These are phyloP conservation scores for Globisporangium alternatum DNA, from an alignment of 352 stramenopile species.

Conservation along the genomic window DNA sequence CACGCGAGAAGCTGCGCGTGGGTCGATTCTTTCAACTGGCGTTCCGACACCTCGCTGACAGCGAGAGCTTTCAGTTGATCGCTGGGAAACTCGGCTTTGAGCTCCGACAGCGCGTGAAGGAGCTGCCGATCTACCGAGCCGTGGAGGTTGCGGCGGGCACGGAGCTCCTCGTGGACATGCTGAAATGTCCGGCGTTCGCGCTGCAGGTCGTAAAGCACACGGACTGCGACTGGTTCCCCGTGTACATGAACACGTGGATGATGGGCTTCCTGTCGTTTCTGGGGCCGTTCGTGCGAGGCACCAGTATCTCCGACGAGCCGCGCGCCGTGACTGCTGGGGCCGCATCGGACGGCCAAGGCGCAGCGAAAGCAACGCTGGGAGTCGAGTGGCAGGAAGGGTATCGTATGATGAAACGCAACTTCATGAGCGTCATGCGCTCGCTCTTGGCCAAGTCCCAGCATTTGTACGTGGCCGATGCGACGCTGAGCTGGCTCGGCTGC, in stretches of 20 bases:
- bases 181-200: conserved; percentile 31
- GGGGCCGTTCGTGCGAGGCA: conserved; percentile 61
- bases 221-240: conserved; percentile 35
- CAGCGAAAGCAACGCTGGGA: conserved; percentile 29
- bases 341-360: conserved; percentile 22
- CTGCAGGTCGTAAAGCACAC: conserved; percentile 35
- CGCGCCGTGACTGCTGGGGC: conserved; percentile 42
- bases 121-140: conserved; percentile 53
- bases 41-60: conserved; percentile 22
- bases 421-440: conserved; percentile 30
- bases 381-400: conserved; percentile 54
- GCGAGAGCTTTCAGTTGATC: conserved; percentile 18
- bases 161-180: conserved; percentile 45
- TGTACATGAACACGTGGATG: conserved; percentile 46
- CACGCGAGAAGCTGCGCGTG: conserved; percentile 8
- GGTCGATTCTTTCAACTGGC: conserved; percentile 40
- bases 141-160: conserved; percentile 33
- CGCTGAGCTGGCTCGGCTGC: conserved; percentile 49
- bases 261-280: conserved; percentile 42
- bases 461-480: conserved; percentile 54
- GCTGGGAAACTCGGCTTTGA: conserved; percentile 42
- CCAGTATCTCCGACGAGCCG: conserved; percentile 61
- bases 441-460: conserved; percentile 41
- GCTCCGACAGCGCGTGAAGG: conserved; percentile 42
- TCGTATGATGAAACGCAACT: conserved; percentile 23